Base-by-base conservation (phyloP, 805 yeast species). In the Candida sakaeoensis region DNA sequence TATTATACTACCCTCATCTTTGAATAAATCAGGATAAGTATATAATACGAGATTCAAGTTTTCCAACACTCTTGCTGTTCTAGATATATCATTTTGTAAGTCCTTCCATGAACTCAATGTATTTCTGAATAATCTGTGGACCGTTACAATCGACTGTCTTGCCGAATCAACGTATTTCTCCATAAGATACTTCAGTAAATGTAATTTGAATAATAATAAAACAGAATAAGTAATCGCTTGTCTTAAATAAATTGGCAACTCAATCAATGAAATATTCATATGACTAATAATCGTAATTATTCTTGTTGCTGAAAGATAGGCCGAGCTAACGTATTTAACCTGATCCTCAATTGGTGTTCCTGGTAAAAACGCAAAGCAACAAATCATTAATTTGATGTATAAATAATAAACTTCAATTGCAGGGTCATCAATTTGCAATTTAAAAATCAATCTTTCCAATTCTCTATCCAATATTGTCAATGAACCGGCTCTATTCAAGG, bases 81-180 rank as follows among this genome's bases (percentile, higher is more conserved):
- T 73, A 2, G 95, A 82, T 23, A 90, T 84, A 61, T 90, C 97
- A 62, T 87, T 89, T 45, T 87, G 87, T 28, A 89, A 85, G 36
- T 83, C 85, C 47, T 85, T 82, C 97, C 97, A 90, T 5, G 95
- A 90, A 3, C 93, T 82, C 27, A 88, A 68, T 60, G 91, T 89
- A 55, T 90, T 90, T 60, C 96, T 73, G 57, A 79, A 86, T 33
- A 89, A 65, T 55, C 96, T 71, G 60, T 90, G 96, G 2, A 88
- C 95, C 0, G 96, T 90, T 10, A 90, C 96, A 51, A 90, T 85
- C 3, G 95, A 85, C 60, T 90, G 96, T 48, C 97, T 74, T 1
- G 96, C 90, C 22, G 95, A 83, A 52, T 88, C 95, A 30, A 87
- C 78, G 54, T 82, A 86, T 56, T 78, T 82, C 51, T 82, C 84